Percentiles rank a stretch among this genome's conserved stretches.
Evolutionary conservation across 257 asterid species (phyloP).

Genomic region (Primulina eburnea): DNA sequence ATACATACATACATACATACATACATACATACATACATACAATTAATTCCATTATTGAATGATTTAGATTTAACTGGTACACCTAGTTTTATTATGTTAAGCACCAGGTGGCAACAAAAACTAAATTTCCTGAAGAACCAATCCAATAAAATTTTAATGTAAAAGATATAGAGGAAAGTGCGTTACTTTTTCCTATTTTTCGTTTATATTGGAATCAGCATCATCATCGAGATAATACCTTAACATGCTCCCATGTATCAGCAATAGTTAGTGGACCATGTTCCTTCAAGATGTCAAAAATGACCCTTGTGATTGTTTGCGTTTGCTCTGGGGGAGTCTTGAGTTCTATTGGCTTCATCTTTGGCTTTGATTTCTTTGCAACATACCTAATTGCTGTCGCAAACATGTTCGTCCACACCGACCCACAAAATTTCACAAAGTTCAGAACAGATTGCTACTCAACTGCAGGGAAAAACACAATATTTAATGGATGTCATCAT

Average conservation of each 20-base stretch:
- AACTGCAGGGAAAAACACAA: not conserved
- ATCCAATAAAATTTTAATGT: too few species aligned
- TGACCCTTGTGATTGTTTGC: slow-evolving; percentile 76
- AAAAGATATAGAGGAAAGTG: too few species aligned
- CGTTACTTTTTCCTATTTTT: too few species aligned
- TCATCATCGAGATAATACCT: slow-evolving; percentile 44
- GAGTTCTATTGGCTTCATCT: slow-evolving; percentile 88
- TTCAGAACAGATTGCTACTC: not conserved
- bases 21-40: not conserved
- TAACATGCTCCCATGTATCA: slow-evolving; percentile 89
- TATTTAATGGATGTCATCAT: not conserved
- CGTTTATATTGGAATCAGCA: not conserved
- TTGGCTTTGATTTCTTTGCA: slow-evolving; percentile 80
- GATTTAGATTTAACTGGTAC: too few species aligned
- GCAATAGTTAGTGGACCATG: slow-evolving; percentile 82
- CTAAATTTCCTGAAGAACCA: too few species aligned
- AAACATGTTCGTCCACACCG: slow-evolving; percentile 49
- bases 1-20: not conserved
- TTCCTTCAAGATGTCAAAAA: slow-evolving; percentile 79
- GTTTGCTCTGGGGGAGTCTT: slow-evolving; percentile 89
- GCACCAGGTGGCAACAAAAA: too few species aligned
- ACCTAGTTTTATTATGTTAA: too few species aligned
- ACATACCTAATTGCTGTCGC: slow-evolving; percentile 70
- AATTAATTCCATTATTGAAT: too few species aligned
- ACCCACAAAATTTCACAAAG: not conserved